Conservation (phyloP, 257 asterid genomes). For the Nyctanthes arbortristis region DNA sequence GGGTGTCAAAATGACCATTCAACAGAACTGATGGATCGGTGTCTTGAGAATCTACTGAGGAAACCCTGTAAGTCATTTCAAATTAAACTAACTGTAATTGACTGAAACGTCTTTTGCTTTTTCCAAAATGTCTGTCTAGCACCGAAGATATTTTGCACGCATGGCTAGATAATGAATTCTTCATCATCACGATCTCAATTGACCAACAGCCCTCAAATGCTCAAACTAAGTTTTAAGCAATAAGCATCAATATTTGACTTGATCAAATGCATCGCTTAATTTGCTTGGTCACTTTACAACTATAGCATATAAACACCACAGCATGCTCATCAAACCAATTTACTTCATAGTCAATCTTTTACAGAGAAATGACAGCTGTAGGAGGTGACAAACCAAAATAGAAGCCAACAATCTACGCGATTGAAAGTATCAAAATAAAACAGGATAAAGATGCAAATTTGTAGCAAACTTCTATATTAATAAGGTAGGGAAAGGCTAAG, state of each 20-base stretch:
- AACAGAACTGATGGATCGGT: slow-evolving; percentile 78
- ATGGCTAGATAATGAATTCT: neutral
- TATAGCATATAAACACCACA: too few relatives aligned
- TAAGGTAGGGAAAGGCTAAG: too few relatives aligned
- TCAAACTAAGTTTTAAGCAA: neutral
- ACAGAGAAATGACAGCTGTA: neutral
- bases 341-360: neutral
- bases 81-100: slow-evolving; percentile 22
- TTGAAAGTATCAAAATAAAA: too few relatives aligned
- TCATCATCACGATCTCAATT: neutral
- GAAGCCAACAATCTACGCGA: neutral
- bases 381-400: neutral
- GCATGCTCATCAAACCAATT: too few relatives aligned
- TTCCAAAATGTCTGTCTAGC: neutral
- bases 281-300: neutral
- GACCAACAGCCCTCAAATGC: slow-evolving; percentile 1
- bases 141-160: slow-evolving; percentile 16
- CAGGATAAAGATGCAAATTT: neutral
- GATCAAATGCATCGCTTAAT: neutral
- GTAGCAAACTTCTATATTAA: neutral
- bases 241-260: neutral
- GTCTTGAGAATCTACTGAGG: slow-evolving; percentile 67
- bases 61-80: slow-evolving; percentile 60
- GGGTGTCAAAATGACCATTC: slow-evolving; percentile 88
- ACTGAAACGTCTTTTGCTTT: slow-evolving; percentile 1